phyloP scores from a whole-genome alignment of 345 rosid genomes.

The Eucalyptus marginata region DNA sequence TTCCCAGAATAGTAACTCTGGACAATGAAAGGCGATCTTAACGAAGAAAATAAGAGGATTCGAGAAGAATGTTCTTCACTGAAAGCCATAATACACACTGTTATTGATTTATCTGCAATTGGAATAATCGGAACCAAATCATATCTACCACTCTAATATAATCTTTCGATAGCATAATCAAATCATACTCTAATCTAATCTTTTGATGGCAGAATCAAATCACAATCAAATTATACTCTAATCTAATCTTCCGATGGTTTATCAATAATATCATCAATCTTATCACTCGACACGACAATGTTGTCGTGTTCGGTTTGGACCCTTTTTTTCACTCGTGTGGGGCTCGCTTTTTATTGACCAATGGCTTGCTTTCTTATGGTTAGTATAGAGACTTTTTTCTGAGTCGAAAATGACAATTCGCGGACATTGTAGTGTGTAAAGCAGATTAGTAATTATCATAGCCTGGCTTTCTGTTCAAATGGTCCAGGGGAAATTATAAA shows the following conservation, averaged over 20 bases:
- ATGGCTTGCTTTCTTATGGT: background rate
- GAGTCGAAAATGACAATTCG: background rate
- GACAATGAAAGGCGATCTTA: background rate
- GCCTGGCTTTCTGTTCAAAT: background rate
- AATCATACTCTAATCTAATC: too few relatives aligned
- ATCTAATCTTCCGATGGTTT: too few relatives aligned
- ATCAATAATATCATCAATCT: too few relatives aligned
- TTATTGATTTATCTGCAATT: too few relatives aligned
- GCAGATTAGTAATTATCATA: background rate
- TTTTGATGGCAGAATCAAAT: too few relatives aligned
- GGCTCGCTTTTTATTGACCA: background rate
- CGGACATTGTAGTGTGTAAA: background rate
- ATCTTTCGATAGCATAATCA: too few relatives aligned
- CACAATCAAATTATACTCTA: too few relatives aligned
- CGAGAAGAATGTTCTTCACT: too few relatives aligned
- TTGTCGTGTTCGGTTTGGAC: background rate
- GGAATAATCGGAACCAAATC: too few relatives aligned
- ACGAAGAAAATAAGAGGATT: too few relatives aligned
- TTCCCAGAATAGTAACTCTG: background rate
- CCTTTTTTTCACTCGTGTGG: background rate
- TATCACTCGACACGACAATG: background rate
- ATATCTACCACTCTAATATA: too few relatives aligned
- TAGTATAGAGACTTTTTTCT: background rate
- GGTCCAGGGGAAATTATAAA: background rate
- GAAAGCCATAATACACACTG: too few relatives aligned